These are phyloP conservation scores for Diversispora epigaea DNA, from an alignment of 192 early-diverging fungal genomes.

Conservation along the genomic window DNA sequence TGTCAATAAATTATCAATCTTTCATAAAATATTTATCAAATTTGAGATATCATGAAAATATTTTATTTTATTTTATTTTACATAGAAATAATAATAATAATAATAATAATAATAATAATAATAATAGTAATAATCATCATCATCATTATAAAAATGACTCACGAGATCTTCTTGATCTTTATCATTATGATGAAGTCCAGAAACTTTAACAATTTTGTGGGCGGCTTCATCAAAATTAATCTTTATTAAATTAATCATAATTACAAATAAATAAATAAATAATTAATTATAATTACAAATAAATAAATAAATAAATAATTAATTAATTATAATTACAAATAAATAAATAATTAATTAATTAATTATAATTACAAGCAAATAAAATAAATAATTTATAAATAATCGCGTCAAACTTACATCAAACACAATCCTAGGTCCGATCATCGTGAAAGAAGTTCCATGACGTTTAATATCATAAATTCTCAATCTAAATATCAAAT, in stretches of 20 bases:
- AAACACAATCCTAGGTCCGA: not conserved
- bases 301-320: not conserved
- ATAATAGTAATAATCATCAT: not conserved
- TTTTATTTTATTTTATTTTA: too few species aligned
- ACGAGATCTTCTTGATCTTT: not conserved
- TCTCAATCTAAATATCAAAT: too few species aligned
- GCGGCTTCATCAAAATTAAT: slow-evolving; percentile 17
- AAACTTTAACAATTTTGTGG: not conserved
- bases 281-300: not conserved
- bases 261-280: not conserved
- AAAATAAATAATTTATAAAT: not conserved
- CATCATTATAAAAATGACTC: not conserved
- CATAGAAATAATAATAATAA: not conserved
- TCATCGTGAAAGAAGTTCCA: too few species aligned
- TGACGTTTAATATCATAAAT: too few species aligned
- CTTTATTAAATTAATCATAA: not conserved
- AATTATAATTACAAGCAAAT: too few species aligned
- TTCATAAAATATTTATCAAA: not conserved
- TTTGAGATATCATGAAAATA: too few species aligned
- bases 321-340: not conserved
- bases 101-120: not conserved
- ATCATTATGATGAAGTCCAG: not conserved
- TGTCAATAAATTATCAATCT: slow-evolving; percentile 29
- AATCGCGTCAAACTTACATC: not conserved
- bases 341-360: not conserved